Evolutionary conservation across 2,329 filamentous ascomycete genomes (phyloP).

Genomic region (Cladosporium colombiae): DNA sequence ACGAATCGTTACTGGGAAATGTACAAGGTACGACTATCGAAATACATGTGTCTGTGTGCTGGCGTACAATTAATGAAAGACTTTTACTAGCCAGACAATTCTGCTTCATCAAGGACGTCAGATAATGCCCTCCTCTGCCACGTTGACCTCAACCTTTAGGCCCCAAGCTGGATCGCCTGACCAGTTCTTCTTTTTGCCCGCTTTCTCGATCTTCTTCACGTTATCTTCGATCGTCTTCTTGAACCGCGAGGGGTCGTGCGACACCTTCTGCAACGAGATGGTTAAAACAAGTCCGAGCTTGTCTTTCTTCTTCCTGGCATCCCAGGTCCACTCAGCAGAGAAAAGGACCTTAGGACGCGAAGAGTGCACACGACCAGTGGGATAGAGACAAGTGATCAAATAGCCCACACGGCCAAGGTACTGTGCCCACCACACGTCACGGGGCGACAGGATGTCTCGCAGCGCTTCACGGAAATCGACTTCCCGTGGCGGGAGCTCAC

Average conservation of each 20-base stretch:
- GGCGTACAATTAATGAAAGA: not conserved
- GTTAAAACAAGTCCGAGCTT: constrained; percentile 46
- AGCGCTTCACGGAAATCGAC: constrained; percentile 54
- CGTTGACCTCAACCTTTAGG: constrained; percentile 42
- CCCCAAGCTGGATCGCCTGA: constrained; percentile 44
- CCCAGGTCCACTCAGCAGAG: constrained; percentile 18
- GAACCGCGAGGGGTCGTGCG: constrained; percentile 46
- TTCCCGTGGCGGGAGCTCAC: constrained; percentile 61
- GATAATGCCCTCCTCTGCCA: constrained; percentile 15
- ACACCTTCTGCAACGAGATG: constrained; percentile 44
- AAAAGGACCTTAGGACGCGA: constrained; percentile 19
- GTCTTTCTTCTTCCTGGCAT: constrained; percentile 25
- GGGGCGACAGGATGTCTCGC: constrained; percentile 52
- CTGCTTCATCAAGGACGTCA: not conserved
- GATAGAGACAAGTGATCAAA: constrained; percentile 61
- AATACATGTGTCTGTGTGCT: not conserved
- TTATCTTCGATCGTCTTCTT: constrained; percentile 46
- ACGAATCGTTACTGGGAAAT: not conserved
- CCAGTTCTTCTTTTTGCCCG: constrained; percentile 63
- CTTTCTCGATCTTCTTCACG: constrained; percentile 52
- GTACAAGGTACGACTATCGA: not conserved
- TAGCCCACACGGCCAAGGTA: constrained; percentile 63
- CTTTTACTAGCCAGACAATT: not conserved
- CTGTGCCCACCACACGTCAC: constrained; percentile 64
- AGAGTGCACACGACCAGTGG: constrained; percentile 53